A percentile compares a stretch with the other conserved stretches of the same genome.
Evolutionary conservation across 2,329 filamentous ascomycete genomes (phyloP).

Genomic region (Claviceps purpurea): DNA sequence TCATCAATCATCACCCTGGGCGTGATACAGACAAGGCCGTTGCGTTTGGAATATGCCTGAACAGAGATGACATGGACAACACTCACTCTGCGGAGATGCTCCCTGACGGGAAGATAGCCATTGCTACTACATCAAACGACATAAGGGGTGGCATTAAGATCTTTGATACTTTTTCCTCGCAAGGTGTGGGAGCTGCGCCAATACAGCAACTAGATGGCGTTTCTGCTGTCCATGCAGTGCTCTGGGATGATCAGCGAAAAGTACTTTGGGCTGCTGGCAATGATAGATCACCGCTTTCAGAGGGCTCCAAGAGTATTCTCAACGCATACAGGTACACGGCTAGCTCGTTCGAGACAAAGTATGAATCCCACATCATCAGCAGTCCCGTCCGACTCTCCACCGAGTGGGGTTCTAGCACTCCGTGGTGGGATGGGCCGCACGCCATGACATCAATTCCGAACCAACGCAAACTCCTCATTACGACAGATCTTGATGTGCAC

Average conservation of each 20-base stretch:
- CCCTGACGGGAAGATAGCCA: neutral
- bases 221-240: neutral
- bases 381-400: neutral
- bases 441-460: neutral
- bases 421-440: conserved; percentile 3
- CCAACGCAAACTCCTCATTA: neutral
- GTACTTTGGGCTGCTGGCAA: conserved; percentile 1
- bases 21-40: neutral
- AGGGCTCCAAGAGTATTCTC: neutral
- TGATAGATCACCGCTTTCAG: neutral
- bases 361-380: neutral
- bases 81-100: conserved; percentile 1
- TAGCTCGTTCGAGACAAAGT: neutral
- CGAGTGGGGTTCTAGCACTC: neutral
- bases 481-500: conserved; percentile 2
- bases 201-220: neutral
- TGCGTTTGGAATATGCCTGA: conserved; percentile 1
- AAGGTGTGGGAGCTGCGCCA: neutral
- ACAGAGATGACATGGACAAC: neutral
- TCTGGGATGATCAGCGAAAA: neutral
- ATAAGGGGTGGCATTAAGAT: neutral
- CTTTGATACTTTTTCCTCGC: neutral
- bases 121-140: neutral
- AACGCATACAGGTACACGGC: neutral
- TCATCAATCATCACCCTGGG: conserved; percentile 3